phyloP scores from a whole-genome alignment of 768 basidiomycete genomes.

The Lactifluus echinatus region DNA sequence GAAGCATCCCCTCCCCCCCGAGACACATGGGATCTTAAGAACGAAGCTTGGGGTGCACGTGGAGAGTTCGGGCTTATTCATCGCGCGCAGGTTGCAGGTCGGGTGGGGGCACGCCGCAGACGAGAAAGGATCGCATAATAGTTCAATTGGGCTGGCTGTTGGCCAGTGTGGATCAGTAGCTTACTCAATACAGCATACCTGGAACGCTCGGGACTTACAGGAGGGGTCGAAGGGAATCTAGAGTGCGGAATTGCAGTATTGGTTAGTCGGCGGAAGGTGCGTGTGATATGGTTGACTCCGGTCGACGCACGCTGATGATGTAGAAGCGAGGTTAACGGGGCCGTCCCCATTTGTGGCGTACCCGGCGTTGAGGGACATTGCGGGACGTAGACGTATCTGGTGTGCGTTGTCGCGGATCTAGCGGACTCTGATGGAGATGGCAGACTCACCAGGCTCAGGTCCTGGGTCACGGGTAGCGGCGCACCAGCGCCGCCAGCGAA shows the following conservation, averaged over 20 bases:
- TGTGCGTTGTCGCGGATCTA: neutral
- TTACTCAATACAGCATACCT: conserved; percentile 14
- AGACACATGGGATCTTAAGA: conserved; percentile 13
- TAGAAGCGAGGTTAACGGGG: conserved; percentile 8
- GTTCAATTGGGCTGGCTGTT: conserved; percentile 9
- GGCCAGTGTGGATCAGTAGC: conserved; percentile 12
- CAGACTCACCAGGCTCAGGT: conserved; percentile 12
- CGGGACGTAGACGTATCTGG: conserved; percentile 1
- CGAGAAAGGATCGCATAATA: conserved; percentile 7
- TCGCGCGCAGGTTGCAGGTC: conserved; percentile 4
- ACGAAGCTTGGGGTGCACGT: conserved; percentile 7
- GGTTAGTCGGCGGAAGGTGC: neutral
- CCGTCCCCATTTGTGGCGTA: conserved; percentile 17
- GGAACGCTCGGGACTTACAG: conserved; percentile 14
- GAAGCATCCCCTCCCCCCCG: conserved; percentile 7
- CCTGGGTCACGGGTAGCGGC: conserved; percentile 7
- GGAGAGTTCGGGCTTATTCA: conserved; percentile 14
- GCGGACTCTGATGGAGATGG: conserved; percentile 12
- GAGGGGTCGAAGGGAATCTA: conserved; percentile 12
- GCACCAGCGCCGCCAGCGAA: neutral
- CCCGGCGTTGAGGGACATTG: conserved; percentile 13
- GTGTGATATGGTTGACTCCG: too few species aligned
- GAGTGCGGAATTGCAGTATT: neutral
- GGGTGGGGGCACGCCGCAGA: conserved; percentile 13
- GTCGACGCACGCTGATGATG: conserved; percentile 11